These are phyloP conservation scores for Candida alai DNA, from an alignment of 805 yeast genomes.

Conservation along the genomic window DNA sequence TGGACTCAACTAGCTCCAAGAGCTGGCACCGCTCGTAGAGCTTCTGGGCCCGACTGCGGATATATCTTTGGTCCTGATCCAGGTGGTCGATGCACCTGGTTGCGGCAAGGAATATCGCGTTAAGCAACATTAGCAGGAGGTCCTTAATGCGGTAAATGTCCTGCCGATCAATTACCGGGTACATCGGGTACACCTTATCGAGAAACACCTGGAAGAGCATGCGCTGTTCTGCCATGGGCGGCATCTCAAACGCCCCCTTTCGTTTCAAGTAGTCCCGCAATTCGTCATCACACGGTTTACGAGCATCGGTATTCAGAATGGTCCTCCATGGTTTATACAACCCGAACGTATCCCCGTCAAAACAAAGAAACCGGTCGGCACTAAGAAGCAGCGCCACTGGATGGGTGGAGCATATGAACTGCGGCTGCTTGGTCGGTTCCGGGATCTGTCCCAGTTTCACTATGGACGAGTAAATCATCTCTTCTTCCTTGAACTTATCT, in stretches of 20 bases:
- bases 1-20: conserved; percentile 2
- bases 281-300: background rate
- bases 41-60: background rate
- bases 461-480: conserved; percentile 1
- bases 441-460: background rate
- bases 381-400: conserved; percentile 3
- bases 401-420: conserved; percentile 5
- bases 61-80: background rate
- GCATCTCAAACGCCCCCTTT: conserved; percentile 3
- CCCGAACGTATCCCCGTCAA: conserved; percentile 6
- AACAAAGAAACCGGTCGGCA: conserved; percentile 6
- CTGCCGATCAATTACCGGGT: conserved; percentile 1
- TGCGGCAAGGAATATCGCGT: conserved; percentile 5
- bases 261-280: background rate
- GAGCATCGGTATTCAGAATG: conserved; percentile 1
- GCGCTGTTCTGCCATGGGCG: conserved; percentile 5
- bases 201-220: conserved; percentile 1
- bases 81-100: conserved; percentile 1
- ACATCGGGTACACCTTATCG: conserved; percentile 1
- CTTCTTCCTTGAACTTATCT: conserved; percentile 3
- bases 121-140: conserved; percentile 1
- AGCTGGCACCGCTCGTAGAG: conserved; percentile 5
- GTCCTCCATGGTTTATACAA: conserved; percentile 5
- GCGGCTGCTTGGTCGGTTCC: background rate
- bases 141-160: conserved; percentile 1